These are phyloP conservation scores for Celoporthe dispersa DNA, from an alignment of 2,329 filamentous ascomycete genomes.

Conservation along the genomic window DNA sequence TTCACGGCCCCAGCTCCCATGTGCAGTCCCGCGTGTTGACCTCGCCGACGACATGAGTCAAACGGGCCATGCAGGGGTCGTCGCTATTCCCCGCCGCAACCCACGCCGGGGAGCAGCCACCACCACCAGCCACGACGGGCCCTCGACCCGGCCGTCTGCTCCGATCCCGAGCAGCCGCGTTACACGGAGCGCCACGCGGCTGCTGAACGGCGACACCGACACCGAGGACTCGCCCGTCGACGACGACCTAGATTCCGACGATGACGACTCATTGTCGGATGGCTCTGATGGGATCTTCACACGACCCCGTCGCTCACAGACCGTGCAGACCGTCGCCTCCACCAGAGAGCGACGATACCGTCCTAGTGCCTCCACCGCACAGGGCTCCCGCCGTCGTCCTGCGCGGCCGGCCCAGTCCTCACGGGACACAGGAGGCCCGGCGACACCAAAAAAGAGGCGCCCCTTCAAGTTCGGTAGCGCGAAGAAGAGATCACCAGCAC, in stretches of 20 bases:
- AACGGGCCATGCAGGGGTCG: slow-evolving; percentile 26
- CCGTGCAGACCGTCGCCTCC: slow-evolving; percentile 22
- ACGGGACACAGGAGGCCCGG: too few species aligned
- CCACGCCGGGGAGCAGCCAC: slow-evolving; percentile 26
- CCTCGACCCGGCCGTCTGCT: slow-evolving; percentile 19
- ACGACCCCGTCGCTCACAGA: slow-evolving; percentile 21
- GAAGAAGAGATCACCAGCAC: slow-evolving; percentile 16
- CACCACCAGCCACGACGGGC: slow-evolving; percentile 12
- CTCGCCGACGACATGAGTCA: slow-evolving; percentile 27
- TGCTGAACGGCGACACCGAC: slow-evolving; percentile 7
- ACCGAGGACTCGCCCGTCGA: slow-evolving; percentile 1
- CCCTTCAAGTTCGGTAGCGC: slow-evolving; percentile 10
- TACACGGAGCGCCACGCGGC: slow-evolving; percentile 28
- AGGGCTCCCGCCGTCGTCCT: slow-evolving; percentile 11
- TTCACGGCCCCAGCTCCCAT: neutral
- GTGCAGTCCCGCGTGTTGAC: neutral
- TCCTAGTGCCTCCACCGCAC: slow-evolving; percentile 3
- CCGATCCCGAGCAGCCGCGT: slow-evolving; percentile 25
- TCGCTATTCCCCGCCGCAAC: slow-evolving; percentile 23
- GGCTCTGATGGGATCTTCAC: slow-evolving; percentile 8
- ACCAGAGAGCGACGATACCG: slow-evolving; percentile 19
- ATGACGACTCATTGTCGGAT: slow-evolving; percentile 5
- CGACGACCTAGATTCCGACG: neutral
- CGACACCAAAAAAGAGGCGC: slow-evolving; percentile 19
- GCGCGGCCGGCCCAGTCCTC: slow-evolving; percentile 1